Base-by-base conservation (phyloP, 305 asterid genomes). In the Lippia alba region DNA sequence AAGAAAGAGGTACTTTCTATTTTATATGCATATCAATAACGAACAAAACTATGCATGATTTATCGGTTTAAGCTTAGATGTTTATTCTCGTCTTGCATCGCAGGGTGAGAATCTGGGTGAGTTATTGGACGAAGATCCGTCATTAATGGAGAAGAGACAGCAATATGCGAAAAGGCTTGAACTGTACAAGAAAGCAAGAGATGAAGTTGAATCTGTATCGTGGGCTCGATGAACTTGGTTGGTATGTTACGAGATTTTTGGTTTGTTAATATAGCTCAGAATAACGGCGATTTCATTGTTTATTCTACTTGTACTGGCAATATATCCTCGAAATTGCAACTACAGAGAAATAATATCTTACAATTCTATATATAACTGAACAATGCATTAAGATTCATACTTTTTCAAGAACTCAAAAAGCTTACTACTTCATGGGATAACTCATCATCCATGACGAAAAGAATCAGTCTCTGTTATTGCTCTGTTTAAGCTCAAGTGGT, bases 171-270 rank as follows among this genome's bases (percentile, higher is more conserved):
- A 91, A 76, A 86, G 96, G 85, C 96, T 94, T n/a, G 91, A 91
- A 76, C 81, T 94, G 48, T 94, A 89, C 93, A 89, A 89, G 90
- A 86, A 85, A 81, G 96, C 97, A 4, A 89, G 96, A 77, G 99
- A 94, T 34, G 97, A 91, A 76, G 80, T 94, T 32, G 99, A 89
- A 34, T 89, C 96, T 24, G 93, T 88, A 14, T 78, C 96, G n/a
- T 88, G 94, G 96, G 84, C 83, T 61, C 83, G 87, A 59, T 89
- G 82, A 87, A 57, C 19, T 56, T 50, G 66, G 44, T 33, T 17
- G 7, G 33, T 10, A 20, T 30, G 45, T 60, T 18, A 12, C 30
- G 56, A 30, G 61, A 64, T 69, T 19, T 59, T 59, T 59, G 69
- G 70, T 76, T 39, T 61, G 67, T 75, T 67, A 20, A 60, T 69